Evolutionary conservation across 1,284 basidiomycete genomes (phyloP).

Genomic region (Moniliophthora roreri): DNA sequence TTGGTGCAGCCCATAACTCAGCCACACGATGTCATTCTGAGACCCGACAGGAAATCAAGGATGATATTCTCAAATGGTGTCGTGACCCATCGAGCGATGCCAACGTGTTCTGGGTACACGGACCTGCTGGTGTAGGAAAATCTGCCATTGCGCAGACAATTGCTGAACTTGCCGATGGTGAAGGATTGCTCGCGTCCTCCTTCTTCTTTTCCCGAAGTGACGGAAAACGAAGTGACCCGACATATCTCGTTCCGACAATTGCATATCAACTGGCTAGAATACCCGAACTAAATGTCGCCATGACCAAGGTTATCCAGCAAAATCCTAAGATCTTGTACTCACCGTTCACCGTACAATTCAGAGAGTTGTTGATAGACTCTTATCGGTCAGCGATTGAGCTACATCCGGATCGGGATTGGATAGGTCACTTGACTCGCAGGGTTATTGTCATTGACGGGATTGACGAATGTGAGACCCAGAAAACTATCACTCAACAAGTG

Average conservation of each 20-base stretch:
- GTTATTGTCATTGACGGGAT: too few relatives aligned
- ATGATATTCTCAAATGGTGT: not conserved
- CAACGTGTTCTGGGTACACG: not conserved
- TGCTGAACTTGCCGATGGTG: not conserved
- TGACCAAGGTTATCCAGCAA: not conserved
- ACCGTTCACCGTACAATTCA: not conserved
- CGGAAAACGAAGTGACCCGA: not conserved
- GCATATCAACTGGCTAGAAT: not conserved
- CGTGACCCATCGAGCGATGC: too few relatives aligned
- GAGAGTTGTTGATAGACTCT: too few relatives aligned
- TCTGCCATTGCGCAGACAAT: not conserved
- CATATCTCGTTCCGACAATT: constrained; percentile 4
- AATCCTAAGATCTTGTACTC: not conserved
- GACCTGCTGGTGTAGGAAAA: not conserved
- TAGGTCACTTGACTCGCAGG: too few relatives aligned
- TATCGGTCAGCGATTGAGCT: too few relatives aligned
- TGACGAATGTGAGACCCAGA: too few relatives aligned
- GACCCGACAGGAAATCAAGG: not conserved
- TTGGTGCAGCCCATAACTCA: not conserved
- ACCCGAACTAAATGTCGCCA: not conserved
- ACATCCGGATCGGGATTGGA: too few relatives aligned
- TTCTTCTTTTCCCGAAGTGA: constrained; percentile 4
- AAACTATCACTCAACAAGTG: too few relatives aligned
- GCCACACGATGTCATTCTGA: not conserved
- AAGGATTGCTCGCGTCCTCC: not conserved